A percentile compares a stretch with the other conserved stretches of the same genome.
phyloP scores from a whole-genome alignment of 2,329 filamentous ascomycete species.

The Herpotrichia juniperi region DNA sequence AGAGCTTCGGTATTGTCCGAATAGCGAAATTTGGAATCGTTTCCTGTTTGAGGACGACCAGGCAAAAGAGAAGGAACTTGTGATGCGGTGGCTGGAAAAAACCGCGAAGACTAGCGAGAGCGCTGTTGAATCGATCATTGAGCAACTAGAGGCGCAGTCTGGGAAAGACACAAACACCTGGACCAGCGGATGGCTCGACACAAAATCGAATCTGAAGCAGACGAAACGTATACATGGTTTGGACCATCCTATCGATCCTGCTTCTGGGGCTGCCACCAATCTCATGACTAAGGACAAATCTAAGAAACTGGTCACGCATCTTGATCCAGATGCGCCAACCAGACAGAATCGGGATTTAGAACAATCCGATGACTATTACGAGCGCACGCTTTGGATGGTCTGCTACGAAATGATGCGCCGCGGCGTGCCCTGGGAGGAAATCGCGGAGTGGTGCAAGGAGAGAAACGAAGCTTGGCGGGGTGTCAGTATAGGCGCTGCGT shows the following conservation, averaged over 20 bases:
- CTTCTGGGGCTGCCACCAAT: conserved; percentile 55
- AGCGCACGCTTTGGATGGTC: conserved; percentile 89
- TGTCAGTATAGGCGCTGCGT: conserved; percentile 76
- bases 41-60: conserved; percentile 76
- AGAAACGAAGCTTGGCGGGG: conserved; percentile 90
- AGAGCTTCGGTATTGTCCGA: conserved; percentile 60
- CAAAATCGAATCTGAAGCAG: conserved; percentile 85
- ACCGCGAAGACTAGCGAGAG: conserved; percentile 71
- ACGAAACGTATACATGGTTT: conserved; percentile 74
- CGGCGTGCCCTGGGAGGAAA: conserved; percentile 74
- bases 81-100: conserved; percentile 86
- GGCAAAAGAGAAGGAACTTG: conserved; percentile 77
- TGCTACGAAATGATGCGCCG: conserved; percentile 91
- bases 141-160: conserved; percentile 72
- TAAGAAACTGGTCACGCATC: conserved; percentile 76
- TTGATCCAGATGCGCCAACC: conserved; percentile 89
- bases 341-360: conserved; percentile 80
- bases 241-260: conserved; percentile 32
- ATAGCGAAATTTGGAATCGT: conserved; percentile 70
- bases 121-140: conserved; percentile 76
- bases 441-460: conserved; percentile 85
- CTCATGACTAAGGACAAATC: conserved; percentile 51
- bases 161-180: conserved; percentile 70
- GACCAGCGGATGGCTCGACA: conserved; percentile 90
- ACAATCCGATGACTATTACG: conserved; percentile 83